Evolutionary conservation across 805 yeast species (phyloP).

Genomic region (Brettanomyces anomalus): DNA sequence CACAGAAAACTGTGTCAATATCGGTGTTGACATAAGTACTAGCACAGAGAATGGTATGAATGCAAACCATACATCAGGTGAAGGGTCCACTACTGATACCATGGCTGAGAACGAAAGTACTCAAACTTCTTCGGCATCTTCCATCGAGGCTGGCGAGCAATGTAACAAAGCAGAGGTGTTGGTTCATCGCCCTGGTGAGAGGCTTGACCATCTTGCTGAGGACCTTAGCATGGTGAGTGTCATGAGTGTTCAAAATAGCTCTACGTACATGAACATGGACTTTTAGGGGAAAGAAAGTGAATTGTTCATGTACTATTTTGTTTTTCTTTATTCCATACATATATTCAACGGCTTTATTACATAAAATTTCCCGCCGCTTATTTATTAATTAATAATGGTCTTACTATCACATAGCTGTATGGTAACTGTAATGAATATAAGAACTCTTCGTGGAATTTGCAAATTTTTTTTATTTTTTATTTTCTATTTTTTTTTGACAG

Average conservation of each 20-base stretch:
- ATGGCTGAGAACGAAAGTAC: background rate
- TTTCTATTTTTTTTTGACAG: no score
- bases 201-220: conserved; percentile 10
- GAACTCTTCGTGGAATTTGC: no score
- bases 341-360: background rate
- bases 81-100: conserved; percentile 1
- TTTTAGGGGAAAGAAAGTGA: conserved; percentile 6
- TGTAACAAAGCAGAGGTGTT: conserved; percentile 12
- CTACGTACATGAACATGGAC: conserved; percentile 11
- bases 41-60: no score
- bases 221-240: conserved; percentile 19
- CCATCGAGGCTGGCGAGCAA: conserved; percentile 3
- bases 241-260: conserved; percentile 13
- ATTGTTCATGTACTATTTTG: no score
- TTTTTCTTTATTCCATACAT: no score
- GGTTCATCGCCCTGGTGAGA: conserved; percentile 8
- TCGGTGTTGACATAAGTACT: background rate
- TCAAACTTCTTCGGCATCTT: conserved; percentile 1
- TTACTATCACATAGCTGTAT: background rate
- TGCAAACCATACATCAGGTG: conserved; percentile 1
- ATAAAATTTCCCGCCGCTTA: background rate
- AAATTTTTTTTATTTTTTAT: no score
- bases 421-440: no score
- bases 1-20: conserved; percentile 2
- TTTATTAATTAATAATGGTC: background rate